A percentile compares a stretch with the other conserved stretches of the same genome.
Evolutionary conservation across 108 stramenopile genomes (phyloP).

Genomic region (Poteriospumella lacustris): DNA sequence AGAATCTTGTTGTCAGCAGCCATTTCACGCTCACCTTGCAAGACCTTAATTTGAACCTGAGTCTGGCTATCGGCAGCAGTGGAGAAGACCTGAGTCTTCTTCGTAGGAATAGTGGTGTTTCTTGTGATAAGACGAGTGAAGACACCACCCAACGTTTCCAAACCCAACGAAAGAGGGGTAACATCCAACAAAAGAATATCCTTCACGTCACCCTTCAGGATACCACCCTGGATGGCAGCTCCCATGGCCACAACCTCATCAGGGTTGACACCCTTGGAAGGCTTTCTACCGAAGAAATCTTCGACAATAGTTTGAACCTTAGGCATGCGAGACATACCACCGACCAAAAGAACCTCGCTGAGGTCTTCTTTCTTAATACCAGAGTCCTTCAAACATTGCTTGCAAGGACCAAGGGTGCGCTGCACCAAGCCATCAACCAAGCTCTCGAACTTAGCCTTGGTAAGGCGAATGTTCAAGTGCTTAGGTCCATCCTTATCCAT

Average conservation of each 20-base stretch:
- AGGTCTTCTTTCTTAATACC: slow-evolving; percentile 38
- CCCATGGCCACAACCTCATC: slow-evolving; percentile 99
- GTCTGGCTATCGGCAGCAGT: slow-evolving; percentile 98
- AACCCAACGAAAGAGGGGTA: slow-evolving; percentile 94
- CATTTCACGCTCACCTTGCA: slow-evolving; percentile 99
- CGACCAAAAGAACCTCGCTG: slow-evolving; percentile 91
- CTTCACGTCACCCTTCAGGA: slow-evolving; percentile 97
- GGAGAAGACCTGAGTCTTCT: slow-evolving; percentile 97
- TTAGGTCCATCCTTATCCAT: slow-evolving; percentile 96
- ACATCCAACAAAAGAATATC: slow-evolving; percentile 97
- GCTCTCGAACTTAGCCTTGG: slow-evolving; percentile 84
- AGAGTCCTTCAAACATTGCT: slow-evolving; percentile 53
- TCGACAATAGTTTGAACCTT: slow-evolving; percentile 96
- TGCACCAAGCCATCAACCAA: slow-evolving; percentile 84
- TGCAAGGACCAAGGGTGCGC: slow-evolving; percentile 92
- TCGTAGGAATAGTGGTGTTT: slow-evolving; percentile 99
- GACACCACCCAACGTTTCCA: slow-evolving; percentile 98
- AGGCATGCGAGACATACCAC: slow-evolving; percentile 99
- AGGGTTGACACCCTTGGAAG: slow-evolving; percentile 91
- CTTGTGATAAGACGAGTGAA: slow-evolving; percentile 98
- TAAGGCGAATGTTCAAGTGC: slow-evolving; percentile 90
- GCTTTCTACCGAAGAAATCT: slow-evolving; percentile 84
- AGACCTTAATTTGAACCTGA: slow-evolving; percentile 84
- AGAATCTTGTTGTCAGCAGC: slow-evolving; percentile 98
- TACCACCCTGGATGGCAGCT: slow-evolving; percentile 99